Evolutionary conservation across 805 yeast genomes (phyloP).

Genomic region (Candida ortonii): DNA sequence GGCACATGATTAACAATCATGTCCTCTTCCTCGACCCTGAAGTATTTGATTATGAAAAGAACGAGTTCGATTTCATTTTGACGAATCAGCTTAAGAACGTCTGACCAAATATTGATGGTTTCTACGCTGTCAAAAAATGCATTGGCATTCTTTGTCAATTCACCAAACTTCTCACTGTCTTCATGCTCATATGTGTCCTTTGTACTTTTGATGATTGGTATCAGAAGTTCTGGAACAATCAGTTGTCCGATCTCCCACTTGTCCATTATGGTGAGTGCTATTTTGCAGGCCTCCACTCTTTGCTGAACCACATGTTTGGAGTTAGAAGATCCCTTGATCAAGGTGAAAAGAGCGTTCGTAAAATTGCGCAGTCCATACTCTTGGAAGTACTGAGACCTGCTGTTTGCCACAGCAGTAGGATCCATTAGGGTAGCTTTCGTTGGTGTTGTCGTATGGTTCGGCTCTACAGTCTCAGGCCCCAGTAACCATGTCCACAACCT

Average conservation of each 20-base stretch:
- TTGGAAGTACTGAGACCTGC: conserved; percentile 57
- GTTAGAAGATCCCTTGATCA: conserved; percentile 36
- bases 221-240: conserved; percentile 65
- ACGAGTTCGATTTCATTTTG: conserved; percentile 45
- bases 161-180: conserved; percentile 34
- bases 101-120: conserved; percentile 72
- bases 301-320: conserved; percentile 27
- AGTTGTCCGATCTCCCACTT: conserved; percentile 90
- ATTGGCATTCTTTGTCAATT: conserved; percentile 55
- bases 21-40: conserved; percentile 83
- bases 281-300: conserved; percentile 53
- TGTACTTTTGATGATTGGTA: conserved; percentile 59
- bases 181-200: conserved; percentile 28
- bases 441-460: conserved; percentile 3
- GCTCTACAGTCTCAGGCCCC: conserved; percentile 60
- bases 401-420: conserved; percentile 13
- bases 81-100: conserved; percentile 45
- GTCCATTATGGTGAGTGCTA: conserved; percentile 76
- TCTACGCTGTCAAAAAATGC: conserved; percentile 86
- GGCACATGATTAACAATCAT: conserved; percentile 78
- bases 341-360: conserved; percentile 48
- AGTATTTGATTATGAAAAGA: conserved; percentile 57
- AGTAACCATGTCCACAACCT: conserved; percentile 91
- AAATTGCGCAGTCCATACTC: conserved; percentile 52
- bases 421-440: conserved; percentile 9